These are phyloP conservation scores for Septoria petroselini DNA, from an alignment of 2,329 filamentous ascomycete genomes.

Conservation along the genomic window DNA sequence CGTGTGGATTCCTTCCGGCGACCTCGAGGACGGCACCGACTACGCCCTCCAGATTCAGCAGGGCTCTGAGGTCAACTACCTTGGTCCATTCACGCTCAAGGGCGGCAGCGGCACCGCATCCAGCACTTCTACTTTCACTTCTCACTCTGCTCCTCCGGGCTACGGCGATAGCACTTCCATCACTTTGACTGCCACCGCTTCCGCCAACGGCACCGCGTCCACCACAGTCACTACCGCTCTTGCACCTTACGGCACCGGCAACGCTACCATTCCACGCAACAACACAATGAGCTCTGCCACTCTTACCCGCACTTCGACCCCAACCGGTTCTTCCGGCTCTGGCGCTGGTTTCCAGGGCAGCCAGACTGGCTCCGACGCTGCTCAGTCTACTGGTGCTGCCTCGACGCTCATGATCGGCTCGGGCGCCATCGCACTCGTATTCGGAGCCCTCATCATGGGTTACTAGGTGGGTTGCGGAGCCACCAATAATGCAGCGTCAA, in stretches of 20 bases:
- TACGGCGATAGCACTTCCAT: background rate
- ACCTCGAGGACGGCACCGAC: conserved; percentile 45
- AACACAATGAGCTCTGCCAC: conserved; percentile 30
- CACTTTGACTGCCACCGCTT: conserved; percentile 12
- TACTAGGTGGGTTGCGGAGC: too few relatives aligned
- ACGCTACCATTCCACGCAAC: conserved; percentile 30
- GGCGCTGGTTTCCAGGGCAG: conserved; percentile 23
- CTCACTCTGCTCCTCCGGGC: conserved; percentile 19
- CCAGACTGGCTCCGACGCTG: conserved; percentile 8
- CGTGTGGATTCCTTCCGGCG: conserved; percentile 51
- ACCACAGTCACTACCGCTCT: conserved; percentile 23
- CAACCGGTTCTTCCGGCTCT: conserved; percentile 1
- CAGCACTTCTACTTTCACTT: conserved; percentile 34
- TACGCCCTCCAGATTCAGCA: conserved; percentile 61
- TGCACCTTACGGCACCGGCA: conserved; percentile 26
- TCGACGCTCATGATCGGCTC: conserved; percentile 23
- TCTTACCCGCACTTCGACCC: conserved; percentile 20
- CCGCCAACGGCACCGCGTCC: conserved; percentile 11
- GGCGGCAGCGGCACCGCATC: conserved; percentile 32
- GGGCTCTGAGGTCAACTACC: conserved; percentile 55
- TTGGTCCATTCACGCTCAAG: conserved; percentile 49
- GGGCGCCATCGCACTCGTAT: conserved; percentile 43
- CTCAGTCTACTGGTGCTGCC: conserved; percentile 21
- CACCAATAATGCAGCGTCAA: too few relatives aligned
- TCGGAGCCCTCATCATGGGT: conserved; percentile 40